Evolutionary conservation across 371 early-diverging fungal genomes (phyloP), one percentile per base, ranked within the genome.

Genomic region (Apophysomyces trapeziformis): DNA sequence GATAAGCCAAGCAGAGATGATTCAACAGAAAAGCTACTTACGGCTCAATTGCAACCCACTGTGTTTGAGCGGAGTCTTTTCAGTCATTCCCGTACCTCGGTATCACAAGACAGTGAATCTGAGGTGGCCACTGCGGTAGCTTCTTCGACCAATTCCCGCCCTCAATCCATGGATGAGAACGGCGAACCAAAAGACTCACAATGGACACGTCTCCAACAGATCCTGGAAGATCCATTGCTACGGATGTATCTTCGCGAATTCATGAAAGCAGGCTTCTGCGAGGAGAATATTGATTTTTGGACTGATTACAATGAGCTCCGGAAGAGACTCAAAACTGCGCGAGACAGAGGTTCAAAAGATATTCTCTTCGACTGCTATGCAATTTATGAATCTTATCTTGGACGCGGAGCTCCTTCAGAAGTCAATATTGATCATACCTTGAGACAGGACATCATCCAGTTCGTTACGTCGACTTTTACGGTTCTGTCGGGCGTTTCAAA

Each of bases 231-330:
- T 65, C 71, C 78, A 2, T 63, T 77, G 2, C 68, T 86, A 4
- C 79, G 89, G 6, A 78, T 82, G 67, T 74, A 86, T 38, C 89
- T 89, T 70, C 82, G 87, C 38, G 77, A 77, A 18, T 90, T 84
- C 64, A 71, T 89, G 38, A 82, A 81, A n/a, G 80, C 82, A 35
- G 85, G 84, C 60, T 87, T 86, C 64, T 91, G 90, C 67, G 89
- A 88, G 62, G 92, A 92, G 58, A 92, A 91, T 61, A 72, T 90
- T 39, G 78, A 87, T 47, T 92, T 91, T 60, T 87, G 87, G 84
- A 74, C 86, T 6, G 90, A 90, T 63, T 76, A 76, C 63, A 67
- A 63, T 46, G 59, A 72, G 7, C 54, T 84, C 38, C 61, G 77
- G 14, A 71, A 72, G 61, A 72, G 73, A 56, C 32, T 62, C 35